Percentiles rank a stretch among this genome's conserved stretches.
Evolutionary conservation across 148 eudicot species (phyloP).

Genomic region (Persicaria tinctoria): DNA sequence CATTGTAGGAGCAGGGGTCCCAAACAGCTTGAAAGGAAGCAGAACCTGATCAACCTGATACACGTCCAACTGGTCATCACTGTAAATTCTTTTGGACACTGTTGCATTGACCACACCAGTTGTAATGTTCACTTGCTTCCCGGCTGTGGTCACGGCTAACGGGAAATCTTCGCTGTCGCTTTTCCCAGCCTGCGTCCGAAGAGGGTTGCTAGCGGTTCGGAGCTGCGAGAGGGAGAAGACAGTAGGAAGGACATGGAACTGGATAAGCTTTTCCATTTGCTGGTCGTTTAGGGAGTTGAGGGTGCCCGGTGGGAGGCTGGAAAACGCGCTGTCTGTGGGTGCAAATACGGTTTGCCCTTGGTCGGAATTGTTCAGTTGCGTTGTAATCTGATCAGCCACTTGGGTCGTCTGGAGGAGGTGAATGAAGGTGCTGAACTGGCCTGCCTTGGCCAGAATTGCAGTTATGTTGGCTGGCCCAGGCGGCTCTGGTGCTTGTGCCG

Average conservation of each 20-base stretch:
- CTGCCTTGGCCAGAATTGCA: constrained; percentile 63
- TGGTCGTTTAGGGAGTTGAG: constrained; percentile 72
- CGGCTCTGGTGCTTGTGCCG: constrained; percentile 57
- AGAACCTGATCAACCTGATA: constrained; percentile 87
- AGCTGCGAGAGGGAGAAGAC: constrained; percentile 50
- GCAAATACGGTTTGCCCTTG: constrained; percentile 72
- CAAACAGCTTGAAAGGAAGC: constrained; percentile 58
- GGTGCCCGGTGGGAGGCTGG: constrained; percentile 59
- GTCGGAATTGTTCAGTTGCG: constrained; percentile 74
- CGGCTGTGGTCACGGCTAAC: constrained; percentile 67
- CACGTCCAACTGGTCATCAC: constrained; percentile 65
- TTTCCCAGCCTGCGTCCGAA: constrained; percentile 85
- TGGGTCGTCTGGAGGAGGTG: constrained; percentile 53
- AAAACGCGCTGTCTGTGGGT: constrained; percentile 73
- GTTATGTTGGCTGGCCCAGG: constrained; percentile 74
- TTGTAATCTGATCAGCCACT: constrained; percentile 50
- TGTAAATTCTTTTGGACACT: constrained; percentile 44
- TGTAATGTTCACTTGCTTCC: constrained; percentile 69
- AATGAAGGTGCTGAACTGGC: constrained; percentile 63
- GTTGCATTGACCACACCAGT: constrained; percentile 71
- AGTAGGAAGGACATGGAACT: constrained; percentile 63
- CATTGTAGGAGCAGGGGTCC: constrained; percentile 43
- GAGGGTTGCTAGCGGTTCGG: constrained; percentile 80
- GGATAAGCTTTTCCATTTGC: constrained; percentile 55
- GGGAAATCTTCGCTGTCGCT: constrained; percentile 46